phyloP scores from a whole-genome alignment of 1,284 basidiomycete genomes.

The Leccinum cinnamomeum region DNA sequence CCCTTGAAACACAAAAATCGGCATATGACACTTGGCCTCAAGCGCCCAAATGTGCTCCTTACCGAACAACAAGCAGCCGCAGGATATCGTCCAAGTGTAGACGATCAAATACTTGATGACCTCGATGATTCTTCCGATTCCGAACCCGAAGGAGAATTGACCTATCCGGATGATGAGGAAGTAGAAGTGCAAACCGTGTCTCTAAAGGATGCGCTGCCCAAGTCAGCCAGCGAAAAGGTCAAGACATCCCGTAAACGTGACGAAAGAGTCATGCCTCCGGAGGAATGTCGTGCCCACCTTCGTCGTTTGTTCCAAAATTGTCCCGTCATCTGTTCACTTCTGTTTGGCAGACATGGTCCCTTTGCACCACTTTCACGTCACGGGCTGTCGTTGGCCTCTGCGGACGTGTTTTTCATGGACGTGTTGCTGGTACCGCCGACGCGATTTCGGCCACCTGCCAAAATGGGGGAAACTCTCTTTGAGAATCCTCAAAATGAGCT shows the following conservation, averaged over 20 bases:
- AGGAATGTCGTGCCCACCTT: slow-evolving; percentile 93
- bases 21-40: slow-evolving; percentile 55
- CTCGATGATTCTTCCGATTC: slow-evolving; percentile 39
- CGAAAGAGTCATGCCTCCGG: slow-evolving; percentile 87
- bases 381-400: slow-evolving; percentile 67
- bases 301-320: slow-evolving; percentile 89
- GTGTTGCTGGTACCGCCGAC: slow-evolving; percentile 92
- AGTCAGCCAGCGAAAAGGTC: slow-evolving; percentile 74
- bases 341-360: slow-evolving; percentile 93
- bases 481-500: slow-evolving; percentile 98
- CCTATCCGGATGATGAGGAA: slow-evolving; percentile 50
- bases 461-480: slow-evolving; percentile 91
- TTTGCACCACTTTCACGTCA: slow-evolving; percentile 62
- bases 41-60: slow-evolving; percentile 72
- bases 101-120: slow-evolving; percentile 48
- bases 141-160: slow-evolving; percentile 47
- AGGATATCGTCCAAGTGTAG: slow-evolving; percentile 21
- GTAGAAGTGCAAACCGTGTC: slow-evolving; percentile 29
- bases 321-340: slow-evolving; percentile 74
- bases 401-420: slow-evolving; percentile 98
- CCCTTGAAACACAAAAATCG: slow-evolving; percentile 75
- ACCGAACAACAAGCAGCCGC: slow-evolving; percentile 40
- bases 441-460: slow-evolving; percentile 92
- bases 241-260: slow-evolving; percentile 78
- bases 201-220: slow-evolving; percentile 43